Base-by-base conservation (phyloP, 164 flowering plant species). In the Brasenia schreberi region DNA sequence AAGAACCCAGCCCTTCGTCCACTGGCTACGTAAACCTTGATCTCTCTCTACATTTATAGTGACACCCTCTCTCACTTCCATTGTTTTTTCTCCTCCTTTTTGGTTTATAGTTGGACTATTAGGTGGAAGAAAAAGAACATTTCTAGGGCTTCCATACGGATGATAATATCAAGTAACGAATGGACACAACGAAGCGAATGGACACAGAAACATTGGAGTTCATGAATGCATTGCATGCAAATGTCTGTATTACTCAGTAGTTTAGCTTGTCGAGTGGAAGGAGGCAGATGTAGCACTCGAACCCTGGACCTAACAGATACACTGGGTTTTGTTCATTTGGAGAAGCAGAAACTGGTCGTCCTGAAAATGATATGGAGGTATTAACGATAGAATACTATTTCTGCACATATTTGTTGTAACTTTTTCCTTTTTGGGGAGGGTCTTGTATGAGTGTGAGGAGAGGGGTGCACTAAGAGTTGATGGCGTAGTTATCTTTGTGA, bases 31-130 rank as follows among this genome's bases (percentile, higher is more conserved):
- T 61, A 5, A 66, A 77, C 66, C 70, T 82, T 19, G 85, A 82
- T 62, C 85, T 82, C 66, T 69, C 81, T 19, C 80, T 82, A 39
- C 85, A 67, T 53, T 18, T 81, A 19, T 81, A 63, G 59, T 5
- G 6, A 42, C 71, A 23, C 43, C 10, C 7, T 49, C 56, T 49
- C 56, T 6, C 14, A 3, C 53, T 49, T 49, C 53, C 9, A 49
- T 14, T 49, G 10, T 14, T 45, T 45, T 5, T 45, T 5, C 56
- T 5, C 16, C 16, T 9, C 56, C 4, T 9, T 14, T 49, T 49
- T 49, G 56, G 56, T 9, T 49, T 9, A 14, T 49, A 9, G 56
- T 49, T 14, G 10, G 10, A 7, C 16, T 49, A 9, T 1, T 44
- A n/a, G n/a, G n/a, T n/a, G n/a, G n/a, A n/a, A n/a, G n/a, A n/a